Evolutionary conservation across 352 stramenopile species (phyloP).

Genomic region (Globisporangium iwayamae): DNA sequence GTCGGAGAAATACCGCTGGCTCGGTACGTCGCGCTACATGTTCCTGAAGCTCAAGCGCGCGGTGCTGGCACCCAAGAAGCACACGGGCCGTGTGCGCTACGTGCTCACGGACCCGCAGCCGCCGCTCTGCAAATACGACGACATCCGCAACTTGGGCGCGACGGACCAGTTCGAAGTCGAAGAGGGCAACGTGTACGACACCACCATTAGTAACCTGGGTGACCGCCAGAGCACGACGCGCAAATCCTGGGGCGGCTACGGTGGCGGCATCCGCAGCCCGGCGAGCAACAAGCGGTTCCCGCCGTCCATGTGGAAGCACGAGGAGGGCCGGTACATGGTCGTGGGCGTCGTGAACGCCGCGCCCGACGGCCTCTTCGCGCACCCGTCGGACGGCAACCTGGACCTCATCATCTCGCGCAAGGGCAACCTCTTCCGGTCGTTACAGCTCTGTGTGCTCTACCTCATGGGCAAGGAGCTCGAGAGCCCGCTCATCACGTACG

Average conservation of each 20-base stretch:
- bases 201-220: neutral
- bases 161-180: conserved; percentile 83
- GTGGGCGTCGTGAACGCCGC: conserved; percentile 71
- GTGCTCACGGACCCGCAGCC: conserved; percentile 65
- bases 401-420: conserved; percentile 78
- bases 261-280: conserved; percentile 49
- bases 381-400: conserved; percentile 76
- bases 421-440: conserved; percentile 37
- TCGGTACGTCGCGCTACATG: conserved; percentile 67
- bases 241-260: conserved; percentile 66
- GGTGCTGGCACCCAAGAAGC: conserved; percentile 53
- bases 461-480: conserved; percentile 72
- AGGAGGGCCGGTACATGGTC: conserved; percentile 60
- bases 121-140: conserved; percentile 59
- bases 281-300: conserved; percentile 62
- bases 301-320: conserved; percentile 57
- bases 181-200: conserved; percentile 76
- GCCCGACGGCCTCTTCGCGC: conserved; percentile 62
- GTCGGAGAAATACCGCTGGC: conserved; percentile 78
- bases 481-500: conserved; percentile 67
- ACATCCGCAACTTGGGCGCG: conserved; percentile 69
- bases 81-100: conserved; percentile 64
- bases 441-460: conserved; percentile 59
- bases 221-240: conserved; percentile 42
- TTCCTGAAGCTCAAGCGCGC: conserved; percentile 78